phyloP scores from a whole-genome alignment of 139 green algal species.

The Micromonas pusilla region DNA sequence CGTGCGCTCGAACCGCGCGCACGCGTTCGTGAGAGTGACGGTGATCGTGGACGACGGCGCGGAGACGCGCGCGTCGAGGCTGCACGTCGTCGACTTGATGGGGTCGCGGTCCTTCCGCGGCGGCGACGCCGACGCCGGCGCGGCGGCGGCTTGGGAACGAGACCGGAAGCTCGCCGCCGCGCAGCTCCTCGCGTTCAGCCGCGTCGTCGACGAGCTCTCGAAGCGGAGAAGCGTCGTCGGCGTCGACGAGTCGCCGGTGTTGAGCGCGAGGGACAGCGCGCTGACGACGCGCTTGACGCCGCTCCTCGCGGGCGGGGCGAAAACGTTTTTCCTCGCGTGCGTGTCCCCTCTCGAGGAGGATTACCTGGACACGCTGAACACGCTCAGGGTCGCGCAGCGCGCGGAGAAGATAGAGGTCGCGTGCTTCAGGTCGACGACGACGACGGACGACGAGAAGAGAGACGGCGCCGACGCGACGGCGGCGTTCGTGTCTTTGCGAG shows the following conservation, averaged over 20 bases:
- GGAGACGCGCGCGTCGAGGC: not conserved
- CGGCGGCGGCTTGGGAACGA: not conserved
- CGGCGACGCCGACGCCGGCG: not conserved
- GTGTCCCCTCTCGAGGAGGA: not conserved
- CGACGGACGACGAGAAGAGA: too few species aligned
- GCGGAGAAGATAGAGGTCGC: not conserved
- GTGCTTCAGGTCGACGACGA: too few species aligned
- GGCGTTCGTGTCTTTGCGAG: too few species aligned
- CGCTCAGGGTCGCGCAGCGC: not conserved
- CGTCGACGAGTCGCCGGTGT: not conserved
- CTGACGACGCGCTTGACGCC: not conserved
- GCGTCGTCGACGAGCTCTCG: not conserved
- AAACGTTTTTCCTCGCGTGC: not conserved
- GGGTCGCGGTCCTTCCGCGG: not conserved
- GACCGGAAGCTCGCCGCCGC: not conserved
- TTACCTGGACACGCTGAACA: not conserved
- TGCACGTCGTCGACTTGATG: not conserved
- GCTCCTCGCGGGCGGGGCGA: not conserved
- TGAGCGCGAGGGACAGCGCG: not conserved
- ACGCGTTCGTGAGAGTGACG: conserved; percentile 2
- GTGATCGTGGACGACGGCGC: not conserved
- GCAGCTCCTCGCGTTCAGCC: not conserved
- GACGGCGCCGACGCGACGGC: too few species aligned
- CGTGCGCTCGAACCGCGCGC: not conserved
- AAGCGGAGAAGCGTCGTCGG: not conserved